These are phyloP conservation scores for Apiospora koreana DNA, from an alignment of 2,329 filamentous ascomycete genomes.

Conservation along the genomic window DNA sequence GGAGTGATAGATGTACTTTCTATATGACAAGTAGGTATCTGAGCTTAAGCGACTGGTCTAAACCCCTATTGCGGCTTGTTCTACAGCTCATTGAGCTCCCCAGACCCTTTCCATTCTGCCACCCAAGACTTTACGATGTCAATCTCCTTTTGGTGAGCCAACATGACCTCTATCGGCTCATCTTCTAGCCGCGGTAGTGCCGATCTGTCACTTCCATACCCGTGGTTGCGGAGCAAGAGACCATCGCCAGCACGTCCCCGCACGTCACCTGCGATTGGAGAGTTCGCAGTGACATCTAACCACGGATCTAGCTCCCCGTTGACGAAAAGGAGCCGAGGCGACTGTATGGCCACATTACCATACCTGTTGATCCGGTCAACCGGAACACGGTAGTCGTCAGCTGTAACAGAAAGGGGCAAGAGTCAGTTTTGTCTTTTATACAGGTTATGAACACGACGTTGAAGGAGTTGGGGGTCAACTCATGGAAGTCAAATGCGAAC, in stretches of 20 bases:
- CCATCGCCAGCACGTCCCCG: background rate
- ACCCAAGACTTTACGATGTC: background rate
- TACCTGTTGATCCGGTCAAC: background rate
- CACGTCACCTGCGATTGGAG: background rate
- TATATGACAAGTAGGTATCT: too few relatives aligned
- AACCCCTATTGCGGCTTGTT: background rate
- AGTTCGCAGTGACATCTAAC: background rate
- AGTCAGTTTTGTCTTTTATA: background rate
- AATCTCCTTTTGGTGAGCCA: background rate
- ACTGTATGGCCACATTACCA: background rate
- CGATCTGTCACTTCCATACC: background rate
- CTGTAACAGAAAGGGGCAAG: background rate
- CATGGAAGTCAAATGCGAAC: background rate
- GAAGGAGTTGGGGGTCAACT: too few relatives aligned
- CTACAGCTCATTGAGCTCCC: background rate
- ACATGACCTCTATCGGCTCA: background rate
- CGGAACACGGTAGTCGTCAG: background rate
- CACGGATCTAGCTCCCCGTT: background rate
- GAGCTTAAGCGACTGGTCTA: too few relatives aligned
- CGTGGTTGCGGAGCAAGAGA: background rate
- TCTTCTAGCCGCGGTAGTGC: background rate
- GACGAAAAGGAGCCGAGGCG: background rate
- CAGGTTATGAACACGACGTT: too few relatives aligned
- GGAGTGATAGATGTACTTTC: too few relatives aligned
- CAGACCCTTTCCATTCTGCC: background rate